A percentile compares a stretch with the other conserved stretches of the same genome.
These are phyloP conservation scores for Sicyos edulis DNA, from an alignment of 306 rosid species.

Conservation along the genomic window DNA sequence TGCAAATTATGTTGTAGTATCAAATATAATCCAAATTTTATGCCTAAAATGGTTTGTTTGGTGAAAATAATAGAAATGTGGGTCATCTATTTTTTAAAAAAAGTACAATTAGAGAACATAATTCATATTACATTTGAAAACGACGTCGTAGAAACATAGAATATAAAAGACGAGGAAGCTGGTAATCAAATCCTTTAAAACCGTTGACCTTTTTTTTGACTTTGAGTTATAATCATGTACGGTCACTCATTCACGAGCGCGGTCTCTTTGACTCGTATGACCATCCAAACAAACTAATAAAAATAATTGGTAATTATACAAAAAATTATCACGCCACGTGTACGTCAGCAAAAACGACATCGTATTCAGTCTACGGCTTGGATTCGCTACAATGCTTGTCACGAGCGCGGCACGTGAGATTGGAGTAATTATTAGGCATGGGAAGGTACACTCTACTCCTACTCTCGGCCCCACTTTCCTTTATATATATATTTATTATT, in stretches of 20 bases:
- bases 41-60: too few species aligned
- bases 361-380: neutral
- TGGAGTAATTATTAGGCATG: slow-evolving; percentile 21
- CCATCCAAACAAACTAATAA: neutral
- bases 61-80: too few species aligned
- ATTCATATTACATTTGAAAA: too few species aligned
- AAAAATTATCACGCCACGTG: slow-evolving; percentile 29
- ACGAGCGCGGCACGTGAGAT: neutral
- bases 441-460: slow-evolving; percentile 9
- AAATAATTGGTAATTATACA: neutral
- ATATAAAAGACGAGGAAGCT: neutral
- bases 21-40: too few species aligned
- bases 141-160: neutral
- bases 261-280: neutral
- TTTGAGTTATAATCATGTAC: slow-evolving; percentile 6
- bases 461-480: neutral
- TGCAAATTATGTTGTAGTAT: too few species aligned
- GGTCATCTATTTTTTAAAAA: too few species aligned
- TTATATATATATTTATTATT: neutral
- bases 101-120: too few species aligned
- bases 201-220: neutral
- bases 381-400: neutral
- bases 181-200: neutral
- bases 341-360: neutral
- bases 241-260: neutral